Evolutionary conservation across 768 basidiomycete genomes (phyloP), one percentile per base, ranked within the genome.

Genomic region (Jaapia argillacea): DNA sequence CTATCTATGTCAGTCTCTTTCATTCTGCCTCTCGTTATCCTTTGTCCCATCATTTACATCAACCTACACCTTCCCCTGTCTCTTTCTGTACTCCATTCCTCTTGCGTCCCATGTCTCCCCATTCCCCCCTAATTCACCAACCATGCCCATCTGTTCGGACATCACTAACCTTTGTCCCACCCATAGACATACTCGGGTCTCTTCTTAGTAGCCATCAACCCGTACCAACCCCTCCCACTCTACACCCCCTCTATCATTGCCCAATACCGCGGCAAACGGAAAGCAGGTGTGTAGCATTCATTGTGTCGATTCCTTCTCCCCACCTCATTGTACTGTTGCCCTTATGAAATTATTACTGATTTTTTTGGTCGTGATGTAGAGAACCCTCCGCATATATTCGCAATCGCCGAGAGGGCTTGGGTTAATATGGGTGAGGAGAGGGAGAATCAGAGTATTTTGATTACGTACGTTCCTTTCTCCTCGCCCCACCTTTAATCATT

Each of bases 141-240:
- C n/a, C n/a, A n/a, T n/a, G n/a, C n/a, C n/a, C n/a, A n/a, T n/a
- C n/a, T n/a, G n/a, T n/a, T n/a, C n/a, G n/a, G n/a, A n/a, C n/a
- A n/a, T n/a, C n/a, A n/a, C n/a, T n/a, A n/a, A n/a, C n/a, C n/a
- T n/a, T n/a, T n/a, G n/a, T n/a, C n/a, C n/a, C n/a, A n/a, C 24
- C 21, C 28, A 35, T 54, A 96, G 89, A 91, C 90, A 33, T 93
- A 90, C 67, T 90, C 89, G 16, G 92, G 94, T 35, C 75, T 98
- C 54, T 99, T 99, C 72, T 75, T 98, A 58, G 94, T 99, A 45
- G 96, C 96, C 23, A 86, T 99, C 55, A 99, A 99, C 63, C 96
- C 96, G 5, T 99, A 99, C 66, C 90, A 88, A 59, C 72, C 73
- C 47, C 67, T 99, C 7, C 91, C 92, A 12, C 75, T 98, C 21